Percentiles rank a stretch among this genome's conserved stretches.
Evolutionary conservation across 768 basidiomycete genomes (phyloP).

Genomic region (Agrocybe chaxingu): DNA sequence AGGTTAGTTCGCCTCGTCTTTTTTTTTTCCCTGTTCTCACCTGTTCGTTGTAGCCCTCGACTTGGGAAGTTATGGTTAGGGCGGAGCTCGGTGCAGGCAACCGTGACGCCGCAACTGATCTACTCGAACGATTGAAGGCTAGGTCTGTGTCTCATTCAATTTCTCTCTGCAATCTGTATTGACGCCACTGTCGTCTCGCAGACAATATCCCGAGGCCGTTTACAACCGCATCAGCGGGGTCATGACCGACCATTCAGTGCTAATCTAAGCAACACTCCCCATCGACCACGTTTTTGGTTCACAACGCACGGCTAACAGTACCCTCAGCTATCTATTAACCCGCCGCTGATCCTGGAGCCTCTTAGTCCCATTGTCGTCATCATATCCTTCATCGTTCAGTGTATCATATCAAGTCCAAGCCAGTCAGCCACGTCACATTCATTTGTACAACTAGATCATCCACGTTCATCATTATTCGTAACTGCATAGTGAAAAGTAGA

Average conservation of each 20-base stretch:
- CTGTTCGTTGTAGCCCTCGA: constrained; percentile 60
- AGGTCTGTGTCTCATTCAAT: constrained; percentile 42
- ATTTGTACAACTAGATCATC: no score
- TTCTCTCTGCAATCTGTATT: constrained; percentile 4
- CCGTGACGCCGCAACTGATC: constrained; percentile 60
- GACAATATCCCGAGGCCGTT: constrained; percentile 76
- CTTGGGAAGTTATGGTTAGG: constrained; percentile 94
- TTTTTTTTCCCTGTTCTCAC: constrained; percentile 1
- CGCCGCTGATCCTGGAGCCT: no score
- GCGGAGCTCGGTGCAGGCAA: constrained; percentile 83
- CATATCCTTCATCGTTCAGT: no score
- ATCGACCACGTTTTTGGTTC: neutral
- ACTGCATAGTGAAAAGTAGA: no score
- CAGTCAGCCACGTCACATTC: no score
- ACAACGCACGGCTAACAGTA: no score
- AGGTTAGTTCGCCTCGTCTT: constrained; percentile 44
- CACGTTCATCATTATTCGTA: no score
- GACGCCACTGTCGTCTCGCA: constrained; percentile 20
- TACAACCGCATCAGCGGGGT: constrained; percentile 79
- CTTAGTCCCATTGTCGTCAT: no score
- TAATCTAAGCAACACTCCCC: constrained; percentile 1
- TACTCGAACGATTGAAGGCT: constrained; percentile 70
- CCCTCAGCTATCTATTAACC: no score
- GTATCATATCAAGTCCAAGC: no score
- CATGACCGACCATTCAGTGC: constrained; percentile 61